Evolutionary conservation across 345 rosid species (phyloP), one percentile per base, ranked within the genome.

Genomic region (Rhodomyrtus tomentosa): DNA sequence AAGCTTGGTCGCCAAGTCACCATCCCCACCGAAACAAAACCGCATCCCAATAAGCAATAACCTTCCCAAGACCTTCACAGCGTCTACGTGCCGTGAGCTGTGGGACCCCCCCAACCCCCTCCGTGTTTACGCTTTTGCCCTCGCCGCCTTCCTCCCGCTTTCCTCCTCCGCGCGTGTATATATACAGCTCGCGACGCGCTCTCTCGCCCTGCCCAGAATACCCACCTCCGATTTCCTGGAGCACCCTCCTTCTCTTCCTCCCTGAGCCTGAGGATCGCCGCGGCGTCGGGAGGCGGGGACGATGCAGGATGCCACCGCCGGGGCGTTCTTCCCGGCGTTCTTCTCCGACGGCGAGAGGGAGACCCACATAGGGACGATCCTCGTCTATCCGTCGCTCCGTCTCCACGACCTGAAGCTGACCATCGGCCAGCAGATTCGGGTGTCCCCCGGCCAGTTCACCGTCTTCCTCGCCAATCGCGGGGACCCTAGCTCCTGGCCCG

Each of bases 271-370:
- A 18, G 55, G 22, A 52, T 52, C 38, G 40, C 40, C 40, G 40
- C 40, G 20, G 20, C 72, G 27, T 58, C 74, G 74, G 18, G 20
- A 4, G 22, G 1, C 32, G 68, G 40, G 40, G 84, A 56, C 45
- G 36, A 82, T 82, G 74, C 72, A 56, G 52, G 22, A 45, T 38
- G 53, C 59, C 40, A 22, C 56, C 79, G 84, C 32, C 8, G 85
- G 84, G 82, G 52, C 29, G 36, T 9, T 83, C 5, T 80, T 92
- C 8, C 89, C 92, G 21, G 91, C 88, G 25, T 82, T 91, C 13
- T 89, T 93, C 76, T 89, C 56, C 80, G 95, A 93, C 72, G 95
- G 95, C 29, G 89, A 88, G 73, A 84, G 85, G 9, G 92, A 92
- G 85, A 87, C 84, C 2, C 59, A 50, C 81, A 83, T 92, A 7